phyloP scores from a whole-genome alignment of 2,329 filamentous ascomycete genomes.

The Calonectria fujianensis region DNA sequence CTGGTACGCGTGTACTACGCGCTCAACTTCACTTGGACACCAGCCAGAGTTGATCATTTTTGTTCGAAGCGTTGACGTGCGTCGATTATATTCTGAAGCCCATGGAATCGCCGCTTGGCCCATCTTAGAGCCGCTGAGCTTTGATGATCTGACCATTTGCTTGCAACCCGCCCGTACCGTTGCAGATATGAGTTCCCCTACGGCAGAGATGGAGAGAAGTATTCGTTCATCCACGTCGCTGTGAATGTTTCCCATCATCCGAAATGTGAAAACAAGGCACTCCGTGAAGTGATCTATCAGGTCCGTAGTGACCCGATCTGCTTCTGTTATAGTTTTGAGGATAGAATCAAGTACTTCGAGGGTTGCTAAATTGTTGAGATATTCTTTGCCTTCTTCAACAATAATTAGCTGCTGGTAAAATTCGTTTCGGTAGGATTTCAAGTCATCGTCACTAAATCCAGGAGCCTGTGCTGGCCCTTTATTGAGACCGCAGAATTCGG shows the following conservation, averaged over 20 bases:
- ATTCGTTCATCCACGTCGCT: neutral
- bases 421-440: neutral
- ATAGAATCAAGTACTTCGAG: slow-evolving; percentile 11
- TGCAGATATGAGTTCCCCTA: neutral
- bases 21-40: slow-evolving; percentile 15
- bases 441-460: neutral
- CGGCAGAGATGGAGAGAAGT: slow-evolving; percentile 1
- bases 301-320: neutral
- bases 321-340: neutral
- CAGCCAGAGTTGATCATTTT: neutral
- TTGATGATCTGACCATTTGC: neutral
- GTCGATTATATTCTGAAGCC: slow-evolving; percentile 18
- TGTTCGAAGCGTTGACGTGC: neutral
- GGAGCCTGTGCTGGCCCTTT: neutral
- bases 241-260: slow-evolving; percentile 17
- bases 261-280: slow-evolving; percentile 11
- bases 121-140: neutral
- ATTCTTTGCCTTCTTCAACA: neutral
- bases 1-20: neutral
- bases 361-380: neutral
- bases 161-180: slow-evolving; percentile 1
- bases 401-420: neutral
- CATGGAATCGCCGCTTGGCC: slow-evolving; percentile 14
- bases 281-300: slow-evolving; percentile 8
- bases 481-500: slow-evolving; percentile 12